Percentiles rank a stretch among this genome's conserved stretches.
These are phyloP conservation scores for Eimeria tenella DNA, from an alignment of 169 alveolate species.

Conservation along the genomic window DNA sequence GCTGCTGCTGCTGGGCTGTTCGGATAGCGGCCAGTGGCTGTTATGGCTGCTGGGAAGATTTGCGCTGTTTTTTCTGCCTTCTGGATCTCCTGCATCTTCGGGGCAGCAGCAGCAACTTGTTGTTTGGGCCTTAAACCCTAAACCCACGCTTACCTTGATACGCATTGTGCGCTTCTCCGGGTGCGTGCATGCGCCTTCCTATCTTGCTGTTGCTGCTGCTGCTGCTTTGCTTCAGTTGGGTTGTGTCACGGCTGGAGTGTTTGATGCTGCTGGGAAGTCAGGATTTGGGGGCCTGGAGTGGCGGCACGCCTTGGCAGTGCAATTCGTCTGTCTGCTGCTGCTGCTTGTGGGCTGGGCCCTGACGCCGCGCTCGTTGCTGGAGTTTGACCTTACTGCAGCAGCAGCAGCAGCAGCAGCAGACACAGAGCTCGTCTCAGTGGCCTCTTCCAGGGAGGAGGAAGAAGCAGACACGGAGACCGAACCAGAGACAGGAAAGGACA, in stretches of 20 bases:
- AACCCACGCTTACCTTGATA: too few relatives aligned
- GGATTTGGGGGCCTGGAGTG: not conserved
- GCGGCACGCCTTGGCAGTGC: conserved; percentile 53
- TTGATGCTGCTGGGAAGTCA: conserved; percentile 4
- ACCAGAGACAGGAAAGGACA: not conserved
- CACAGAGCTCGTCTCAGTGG: not conserved
- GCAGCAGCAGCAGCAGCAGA: not conserved
- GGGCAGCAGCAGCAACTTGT: too few relatives aligned
- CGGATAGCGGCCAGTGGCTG: too few relatives aligned
- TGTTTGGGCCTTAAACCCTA: too few relatives aligned
- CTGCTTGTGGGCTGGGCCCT: conserved; percentile 1
- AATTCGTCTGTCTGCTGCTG: conserved; percentile 6
- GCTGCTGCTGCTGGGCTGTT: too few relatives aligned
- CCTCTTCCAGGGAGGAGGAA: not conserved
- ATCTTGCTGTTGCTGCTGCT: not conserved
- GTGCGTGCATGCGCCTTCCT: not conserved
- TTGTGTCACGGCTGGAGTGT: conserved; percentile 54
- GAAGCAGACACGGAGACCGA: not conserved
- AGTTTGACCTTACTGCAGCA: not conserved
- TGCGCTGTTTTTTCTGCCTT: too few relatives aligned
- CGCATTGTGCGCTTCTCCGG: not conserved
- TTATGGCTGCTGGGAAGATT: too few relatives aligned
- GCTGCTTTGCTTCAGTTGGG: conserved; percentile 56
- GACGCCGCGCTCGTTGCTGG: conserved; percentile 36
- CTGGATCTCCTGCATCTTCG: too few relatives aligned